These are phyloP conservation scores for Colletotrichum orchidophilum DNA, from an alignment of 2,329 filamentous ascomycete genomes.

Conservation along the genomic window DNA sequence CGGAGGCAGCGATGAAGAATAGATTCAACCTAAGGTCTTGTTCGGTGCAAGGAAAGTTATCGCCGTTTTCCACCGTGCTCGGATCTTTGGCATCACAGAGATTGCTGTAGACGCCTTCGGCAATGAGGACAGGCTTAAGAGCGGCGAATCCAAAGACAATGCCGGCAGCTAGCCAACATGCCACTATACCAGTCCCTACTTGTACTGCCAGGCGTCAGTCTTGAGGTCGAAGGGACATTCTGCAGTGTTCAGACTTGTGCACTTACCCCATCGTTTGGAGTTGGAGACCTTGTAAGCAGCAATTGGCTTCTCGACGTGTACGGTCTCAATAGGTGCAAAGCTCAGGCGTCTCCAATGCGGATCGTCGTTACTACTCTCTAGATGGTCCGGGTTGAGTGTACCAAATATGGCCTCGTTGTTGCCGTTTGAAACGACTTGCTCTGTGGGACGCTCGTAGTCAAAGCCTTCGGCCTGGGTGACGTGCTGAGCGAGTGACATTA, in stretches of 20 bases:
- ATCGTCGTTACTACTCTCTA: conserved; percentile 17
- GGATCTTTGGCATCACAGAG: conserved; percentile 56
- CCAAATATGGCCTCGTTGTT: conserved; percentile 39
- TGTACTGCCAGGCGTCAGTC: conserved; percentile 61
- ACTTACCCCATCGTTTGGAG: conserved; percentile 39
- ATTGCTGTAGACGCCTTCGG: conserved; percentile 75
- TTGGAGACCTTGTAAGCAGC: conserved; percentile 44
- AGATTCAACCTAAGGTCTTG: conserved; percentile 73
- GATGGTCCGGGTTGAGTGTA: conserved; percentile 35
- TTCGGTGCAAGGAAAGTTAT: conserved; percentile 55
- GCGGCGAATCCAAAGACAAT: conserved; percentile 87
- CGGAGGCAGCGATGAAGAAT: conserved; percentile 91
- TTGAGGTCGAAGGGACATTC: background rate
- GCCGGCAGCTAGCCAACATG: conserved; percentile 80
- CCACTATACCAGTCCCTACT: conserved; percentile 73
- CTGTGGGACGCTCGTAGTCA: conserved; percentile 45
- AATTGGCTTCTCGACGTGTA: conserved; percentile 39
- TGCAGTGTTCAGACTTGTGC: background rate
- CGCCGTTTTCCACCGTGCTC: conserved; percentile 27
- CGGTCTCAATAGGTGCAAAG: conserved; percentile 40
- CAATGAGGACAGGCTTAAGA: conserved; percentile 82
- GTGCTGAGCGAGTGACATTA: conserved; percentile 55
- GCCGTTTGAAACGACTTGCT: conserved; percentile 36
- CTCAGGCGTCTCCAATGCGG: conserved; percentile 39
- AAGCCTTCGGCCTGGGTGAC: conserved; percentile 52